A percentile compares a stretch with the other conserved stretches of the same genome.
Evolutionary conservation across 2,329 filamentous ascomycete species (phyloP).

Genomic region (Chrysoporthe cubensis): DNA sequence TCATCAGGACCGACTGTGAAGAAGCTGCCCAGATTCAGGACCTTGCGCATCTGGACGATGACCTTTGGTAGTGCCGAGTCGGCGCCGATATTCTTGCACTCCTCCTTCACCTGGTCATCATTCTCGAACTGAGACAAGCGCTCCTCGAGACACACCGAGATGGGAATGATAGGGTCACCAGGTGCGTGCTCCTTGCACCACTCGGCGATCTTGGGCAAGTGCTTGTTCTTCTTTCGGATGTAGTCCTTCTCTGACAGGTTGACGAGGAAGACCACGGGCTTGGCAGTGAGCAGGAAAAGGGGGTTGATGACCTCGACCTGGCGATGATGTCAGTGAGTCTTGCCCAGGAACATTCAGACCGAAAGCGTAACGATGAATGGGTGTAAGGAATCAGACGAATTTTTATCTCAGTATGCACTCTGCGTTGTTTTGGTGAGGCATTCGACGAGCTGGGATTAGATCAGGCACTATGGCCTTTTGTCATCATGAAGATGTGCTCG

Average conservation of each 20-base stretch:
- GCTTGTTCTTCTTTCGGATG: slow-evolving; percentile 99
- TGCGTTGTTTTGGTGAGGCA: slow-evolving; percentile 72
- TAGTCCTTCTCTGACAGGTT: slow-evolving; percentile 98
- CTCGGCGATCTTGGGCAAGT: slow-evolving; percentile 88
- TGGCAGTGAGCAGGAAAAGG: slow-evolving; percentile 90
- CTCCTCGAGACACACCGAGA: slow-evolving; percentile 93
- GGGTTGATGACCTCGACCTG: slow-evolving; percentile 98
- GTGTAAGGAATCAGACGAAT: slow-evolving; percentile 65
- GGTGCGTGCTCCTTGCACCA: slow-evolving; percentile 92
- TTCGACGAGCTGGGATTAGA: slow-evolving; percentile 99
- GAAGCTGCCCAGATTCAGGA: slow-evolving; percentile 88
- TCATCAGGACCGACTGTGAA: slow-evolving; percentile 97
- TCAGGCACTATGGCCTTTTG: slow-evolving; percentile 94
- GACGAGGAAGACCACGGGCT: slow-evolving; percentile 95
- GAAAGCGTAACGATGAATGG: slow-evolving; percentile 17
- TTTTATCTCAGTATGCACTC: slow-evolving; percentile 88
- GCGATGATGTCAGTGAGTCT: slow-evolving; percentile 37
- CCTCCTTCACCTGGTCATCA: slow-evolving; percentile 77
- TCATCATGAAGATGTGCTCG: slow-evolving; percentile 74
- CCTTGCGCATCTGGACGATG: slow-evolving; percentile 90
- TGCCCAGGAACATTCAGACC: slow-evolving; percentile 17
- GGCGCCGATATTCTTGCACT: slow-evolving; percentile 85
- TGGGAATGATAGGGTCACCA: slow-evolving; percentile 88
- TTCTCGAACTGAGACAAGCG: slow-evolving; percentile 80
- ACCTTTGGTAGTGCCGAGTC: slow-evolving; percentile 92